Base-by-base conservation (phyloP, 2,329 filamentous ascomycete species). In the Penicillium sp. region DNA sequence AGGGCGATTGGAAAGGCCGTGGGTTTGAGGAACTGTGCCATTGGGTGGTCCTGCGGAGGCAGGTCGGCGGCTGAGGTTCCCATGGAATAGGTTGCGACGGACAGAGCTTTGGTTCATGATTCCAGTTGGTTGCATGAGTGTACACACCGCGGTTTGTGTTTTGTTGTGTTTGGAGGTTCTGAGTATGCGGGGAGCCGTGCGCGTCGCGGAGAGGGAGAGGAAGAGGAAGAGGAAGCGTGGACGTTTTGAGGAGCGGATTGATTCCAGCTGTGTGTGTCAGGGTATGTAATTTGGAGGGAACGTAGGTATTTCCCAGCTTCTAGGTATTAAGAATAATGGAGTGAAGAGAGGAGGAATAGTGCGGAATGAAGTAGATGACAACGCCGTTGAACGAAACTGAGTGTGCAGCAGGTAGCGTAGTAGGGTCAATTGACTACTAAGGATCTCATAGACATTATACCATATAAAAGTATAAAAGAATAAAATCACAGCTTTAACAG, bases 41-140 rank as follows among this genome's bases (percentile, higher is more conserved):
- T 65, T 66, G 7, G 66, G 58, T 33, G 71, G 65, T 25, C 60
- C 64, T 15, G 70, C 62, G 7, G 73, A 69, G 23, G 72, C 72
- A n/a, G 76, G 72, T 9, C 76, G 75, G 50, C 75, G 71, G 60
- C 73, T 76, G 41, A 78, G 72, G 54, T 77, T 75, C 50, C 74
- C 71, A 19, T 76, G 74, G 63, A 79, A 79, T 27, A 79, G 70
- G 55, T 76, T 79, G 43, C 76, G 74, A 52, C 77, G 75, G 46
- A 78, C 72, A 21, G 74, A 75, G 16, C 66, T 67, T n/a, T 67
- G 62, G 27, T 65, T 65, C 67, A 71, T 73, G 15, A 46, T 60
- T 31, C 19, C 39, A 19, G 48, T 29, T 27, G 41, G 9, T n/a
- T n/a, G 41, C n/a, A n/a, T 41, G 36, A 25, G 19, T 43, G 29